phyloP scores from a whole-genome alignment of 1,284 basidiomycete species.

The Kalmanozyma brasiliensis region DNA sequence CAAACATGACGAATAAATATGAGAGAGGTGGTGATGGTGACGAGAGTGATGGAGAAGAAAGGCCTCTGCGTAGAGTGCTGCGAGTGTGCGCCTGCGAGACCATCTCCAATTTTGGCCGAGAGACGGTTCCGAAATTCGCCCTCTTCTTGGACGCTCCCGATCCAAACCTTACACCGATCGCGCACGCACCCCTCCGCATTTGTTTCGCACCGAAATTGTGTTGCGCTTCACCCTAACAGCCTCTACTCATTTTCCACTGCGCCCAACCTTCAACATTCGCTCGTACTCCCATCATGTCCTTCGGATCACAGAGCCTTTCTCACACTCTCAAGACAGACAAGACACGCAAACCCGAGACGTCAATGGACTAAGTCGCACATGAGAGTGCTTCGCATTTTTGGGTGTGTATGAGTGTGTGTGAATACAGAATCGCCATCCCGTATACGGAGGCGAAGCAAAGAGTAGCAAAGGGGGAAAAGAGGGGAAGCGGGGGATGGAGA shows the following conservation, averaged over 20 bases:
- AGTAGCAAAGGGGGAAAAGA: conserved; percentile 12
- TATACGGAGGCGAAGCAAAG: conserved; percentile 3
- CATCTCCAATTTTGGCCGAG: neutral
- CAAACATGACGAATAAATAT: conserved; percentile 23
- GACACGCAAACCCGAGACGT: no score
- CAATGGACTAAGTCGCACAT: conserved; percentile 34
- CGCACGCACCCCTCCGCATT: conserved; percentile 1
- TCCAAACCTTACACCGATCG: neutral
- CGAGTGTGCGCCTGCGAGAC: neutral
- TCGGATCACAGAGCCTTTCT: no score
- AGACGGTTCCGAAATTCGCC: conserved; percentile 23
- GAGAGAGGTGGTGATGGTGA: conserved; percentile 3
- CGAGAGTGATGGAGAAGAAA: neutral
- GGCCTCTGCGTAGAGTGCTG: neutral
- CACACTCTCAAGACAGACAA: neutral
- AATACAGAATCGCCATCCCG: conserved; percentile 24
- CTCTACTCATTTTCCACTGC: neutral
- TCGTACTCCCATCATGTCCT: no score
- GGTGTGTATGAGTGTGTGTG: conserved; percentile 28
- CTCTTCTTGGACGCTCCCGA: neutral
- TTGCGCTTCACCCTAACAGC: neutral
- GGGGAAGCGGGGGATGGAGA: conserved; percentile 22
- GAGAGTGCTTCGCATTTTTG: conserved; percentile 43
- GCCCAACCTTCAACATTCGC: no score
- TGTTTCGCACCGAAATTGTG: neutral